These are phyloP conservation scores for Bryoglossum gracile DNA, from an alignment of 495 filamentous ascomycete species.

Conservation along the genomic window DNA sequence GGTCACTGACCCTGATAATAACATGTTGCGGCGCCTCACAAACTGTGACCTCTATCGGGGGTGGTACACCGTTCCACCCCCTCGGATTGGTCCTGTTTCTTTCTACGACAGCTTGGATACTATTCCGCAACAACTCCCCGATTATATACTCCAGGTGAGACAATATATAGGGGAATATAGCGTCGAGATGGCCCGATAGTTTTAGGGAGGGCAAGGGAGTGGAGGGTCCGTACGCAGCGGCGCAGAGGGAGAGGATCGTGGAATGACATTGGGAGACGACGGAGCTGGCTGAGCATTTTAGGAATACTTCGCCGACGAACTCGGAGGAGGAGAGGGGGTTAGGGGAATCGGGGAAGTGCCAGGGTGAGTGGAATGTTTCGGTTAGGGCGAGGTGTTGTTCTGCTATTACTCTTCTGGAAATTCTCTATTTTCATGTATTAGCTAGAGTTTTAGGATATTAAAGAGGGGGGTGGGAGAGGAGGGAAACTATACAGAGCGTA, in stretches of 20 bases:
- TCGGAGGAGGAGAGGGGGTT: slow-evolving; percentile 52
- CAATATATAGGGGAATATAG: slow-evolving; percentile 92
- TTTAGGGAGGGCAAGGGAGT: slow-evolving; percentile 68
- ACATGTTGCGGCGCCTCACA: slow-evolving; percentile 94
- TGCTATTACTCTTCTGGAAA: slow-evolving; percentile 91
- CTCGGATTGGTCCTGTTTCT: slow-evolving; percentile 37
- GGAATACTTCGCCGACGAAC: slow-evolving; percentile 91
- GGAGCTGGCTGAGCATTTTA: slow-evolving; percentile 87
- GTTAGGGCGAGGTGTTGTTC: slow-evolving; percentile 97
- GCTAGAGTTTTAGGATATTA: slow-evolving; percentile 4
- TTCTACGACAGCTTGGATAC: slow-evolving; percentile 85
- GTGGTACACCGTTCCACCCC: slow-evolving; percentile 36
- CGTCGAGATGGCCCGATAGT: slow-evolving; percentile 79
- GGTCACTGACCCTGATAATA: slow-evolving; percentile 92
- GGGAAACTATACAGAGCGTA: slow-evolving; percentile 64
- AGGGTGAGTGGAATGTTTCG: slow-evolving; percentile 87
- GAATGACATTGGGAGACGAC: slow-evolving; percentile 78
- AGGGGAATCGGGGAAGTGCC: slow-evolving; percentile 81
- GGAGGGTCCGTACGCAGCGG: slow-evolving; percentile 61
- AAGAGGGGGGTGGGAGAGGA: background rate
- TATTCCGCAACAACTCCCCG: slow-evolving; percentile 91
- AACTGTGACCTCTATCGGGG: slow-evolving; percentile 87
- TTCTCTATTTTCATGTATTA: slow-evolving; percentile 49
- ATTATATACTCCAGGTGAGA: slow-evolving; percentile 96
- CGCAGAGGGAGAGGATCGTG: slow-evolving; percentile 60